These are phyloP conservation scores for Cryomyces minteri DNA, from an alignment of 495 filamentous ascomycete genomes.

Conservation along the genomic window DNA sequence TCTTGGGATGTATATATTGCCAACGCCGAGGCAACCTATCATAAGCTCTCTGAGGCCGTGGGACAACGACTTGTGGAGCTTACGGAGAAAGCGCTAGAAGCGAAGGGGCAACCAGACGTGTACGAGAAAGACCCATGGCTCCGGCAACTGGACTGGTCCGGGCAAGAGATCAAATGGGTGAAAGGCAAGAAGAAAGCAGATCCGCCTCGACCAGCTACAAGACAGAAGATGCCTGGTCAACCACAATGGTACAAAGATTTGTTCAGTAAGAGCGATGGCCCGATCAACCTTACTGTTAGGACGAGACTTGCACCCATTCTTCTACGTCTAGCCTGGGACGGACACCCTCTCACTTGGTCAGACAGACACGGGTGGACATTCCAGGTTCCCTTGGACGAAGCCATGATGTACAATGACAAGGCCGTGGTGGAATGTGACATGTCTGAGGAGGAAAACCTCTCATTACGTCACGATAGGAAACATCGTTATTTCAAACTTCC, in stretches of 20 bases:
- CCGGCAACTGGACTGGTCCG: slow-evolving; percentile 85
- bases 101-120: slow-evolving; percentile 45
- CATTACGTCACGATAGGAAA: slow-evolving; percentile 43
- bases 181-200: slow-evolving; percentile 79
- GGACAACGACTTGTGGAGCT: slow-evolving; percentile 51
- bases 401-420: slow-evolving; percentile 44
- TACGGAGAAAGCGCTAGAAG: slow-evolving; percentile 52
- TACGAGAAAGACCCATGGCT: slow-evolving; percentile 77
- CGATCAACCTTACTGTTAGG: slow-evolving; percentile 67
- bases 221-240: slow-evolving; percentile 88
- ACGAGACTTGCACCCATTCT: slow-evolving; percentile 77
- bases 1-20: slow-evolving; percentile 71
- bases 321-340: slow-evolving; percentile 75
- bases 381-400: slow-evolving; percentile 45
- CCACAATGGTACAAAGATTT: slow-evolving; percentile 93
- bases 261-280: slow-evolving; percentile 40
- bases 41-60: slow-evolving; percentile 54
- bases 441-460: slow-evolving; percentile 45
- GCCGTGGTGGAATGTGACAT: slow-evolving; percentile 59
- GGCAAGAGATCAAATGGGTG: slow-evolving; percentile 75
- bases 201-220: slow-evolving; percentile 52
- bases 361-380: slow-evolving; percentile 88
- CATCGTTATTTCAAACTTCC: slow-evolving; percentile 81
- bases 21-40: slow-evolving; percentile 72
- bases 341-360: slow-evolving; percentile 79